A percentile compares a stretch with the other conserved stretches of the same genome.
Evolutionary conservation across 2,329 filamentous ascomycete species (phyloP).

Genomic region (Apiospora pterosperma): DNA sequence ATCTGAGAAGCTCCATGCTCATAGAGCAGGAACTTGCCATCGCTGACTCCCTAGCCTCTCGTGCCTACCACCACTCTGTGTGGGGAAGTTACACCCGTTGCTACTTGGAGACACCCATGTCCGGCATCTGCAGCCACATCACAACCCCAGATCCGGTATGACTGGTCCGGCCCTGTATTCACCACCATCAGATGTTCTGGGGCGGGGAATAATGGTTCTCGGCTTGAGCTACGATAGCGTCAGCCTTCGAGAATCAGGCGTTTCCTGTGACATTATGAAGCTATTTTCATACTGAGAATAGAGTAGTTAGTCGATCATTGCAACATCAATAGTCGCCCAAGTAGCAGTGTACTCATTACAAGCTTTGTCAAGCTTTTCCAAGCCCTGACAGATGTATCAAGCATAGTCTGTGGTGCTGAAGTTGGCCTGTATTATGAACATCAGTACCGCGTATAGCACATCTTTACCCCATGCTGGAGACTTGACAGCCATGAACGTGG

Average conservation of each 20-base stretch:
- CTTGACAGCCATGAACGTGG: neutral
- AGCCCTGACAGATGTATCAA: neutral
- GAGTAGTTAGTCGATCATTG: neutral
- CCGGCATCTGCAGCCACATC: neutral
- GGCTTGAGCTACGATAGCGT: neutral
- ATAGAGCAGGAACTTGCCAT: neutral
- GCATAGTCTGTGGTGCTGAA: neutral
- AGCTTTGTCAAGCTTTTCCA: slow-evolving; percentile 1
- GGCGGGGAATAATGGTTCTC: neutral
- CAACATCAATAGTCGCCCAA: neutral
- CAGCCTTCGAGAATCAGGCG: neutral
- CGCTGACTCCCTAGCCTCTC: neutral
- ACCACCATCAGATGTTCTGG: neutral
- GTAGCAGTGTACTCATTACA: neutral
- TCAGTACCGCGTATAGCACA: neutral
- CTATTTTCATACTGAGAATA: neutral
- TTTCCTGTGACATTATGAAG: neutral
- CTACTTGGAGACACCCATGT: neutral
- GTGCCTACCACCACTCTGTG: neutral
- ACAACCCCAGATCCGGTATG: neutral
- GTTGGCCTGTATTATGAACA: neutral
- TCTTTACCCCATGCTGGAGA: neutral
- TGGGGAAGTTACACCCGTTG: neutral
- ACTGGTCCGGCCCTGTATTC: neutral
- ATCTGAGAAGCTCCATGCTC: neutral